Conservation (phyloP, 1,284 basidiomycete species). For the Rhodofomes roseus region DNA sequence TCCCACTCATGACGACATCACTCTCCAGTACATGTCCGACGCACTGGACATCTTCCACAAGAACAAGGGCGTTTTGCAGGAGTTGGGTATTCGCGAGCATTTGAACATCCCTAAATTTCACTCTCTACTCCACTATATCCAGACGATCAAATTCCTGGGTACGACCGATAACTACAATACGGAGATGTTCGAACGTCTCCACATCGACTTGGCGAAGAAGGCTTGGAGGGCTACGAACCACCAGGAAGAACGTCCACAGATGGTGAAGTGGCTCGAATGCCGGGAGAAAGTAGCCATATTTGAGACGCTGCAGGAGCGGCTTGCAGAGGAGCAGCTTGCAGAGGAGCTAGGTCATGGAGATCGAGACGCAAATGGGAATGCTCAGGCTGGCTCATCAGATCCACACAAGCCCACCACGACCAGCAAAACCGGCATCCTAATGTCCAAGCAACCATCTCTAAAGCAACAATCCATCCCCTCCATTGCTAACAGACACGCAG, state of each 20-base stretch:
- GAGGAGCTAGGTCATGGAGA: too few relatives aligned
- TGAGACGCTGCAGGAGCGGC: neutral
- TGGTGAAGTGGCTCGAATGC: conserved; percentile 24
- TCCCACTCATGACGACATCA: conserved; percentile 15
- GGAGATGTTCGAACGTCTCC: conserved; percentile 25
- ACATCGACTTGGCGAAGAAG: conserved; percentile 28
- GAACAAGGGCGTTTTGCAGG: conserved; percentile 21
- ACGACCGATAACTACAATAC: conserved; percentile 23
- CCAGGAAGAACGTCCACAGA: conserved; percentile 20
- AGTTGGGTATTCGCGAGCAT: conserved; percentile 15
- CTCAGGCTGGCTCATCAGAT: too few relatives aligned
- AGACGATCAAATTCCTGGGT: conserved; percentile 15
- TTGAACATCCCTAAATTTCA: conserved; percentile 32
- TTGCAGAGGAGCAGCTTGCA: neutral
- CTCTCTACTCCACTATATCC: conserved; percentile 21
- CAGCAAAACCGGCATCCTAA: neutral
- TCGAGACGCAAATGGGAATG: too few relatives aligned
- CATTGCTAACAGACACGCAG: neutral
- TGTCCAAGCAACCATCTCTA: neutral
- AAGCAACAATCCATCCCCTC: neutral
- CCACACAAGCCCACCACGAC: neutral
- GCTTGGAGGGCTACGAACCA: conserved; percentile 24
- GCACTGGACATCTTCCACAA: conserved; percentile 22
- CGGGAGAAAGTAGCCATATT: conserved; percentile 1
- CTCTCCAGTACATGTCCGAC: conserved; percentile 17